These are phyloP conservation scores for Quercus phellos DNA, from an alignment of 331 rosid genomes.

Conservation along the genomic window DNA sequence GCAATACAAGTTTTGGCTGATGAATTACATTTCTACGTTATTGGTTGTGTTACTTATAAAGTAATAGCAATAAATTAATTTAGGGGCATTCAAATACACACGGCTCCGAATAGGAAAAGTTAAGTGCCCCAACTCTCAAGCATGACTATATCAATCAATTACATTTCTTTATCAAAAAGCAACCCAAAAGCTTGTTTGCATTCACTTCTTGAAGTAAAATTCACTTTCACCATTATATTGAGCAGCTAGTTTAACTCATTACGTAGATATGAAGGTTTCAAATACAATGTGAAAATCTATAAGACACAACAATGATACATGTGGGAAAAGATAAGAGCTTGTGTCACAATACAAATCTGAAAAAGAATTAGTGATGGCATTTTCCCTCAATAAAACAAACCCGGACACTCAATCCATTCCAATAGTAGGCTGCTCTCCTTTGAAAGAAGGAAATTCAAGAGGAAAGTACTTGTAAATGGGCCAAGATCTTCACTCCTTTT, in stretches of 20 bases:
- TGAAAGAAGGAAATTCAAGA: neutral
- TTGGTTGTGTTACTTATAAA: too few relatives aligned
- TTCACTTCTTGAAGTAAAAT: neutral
- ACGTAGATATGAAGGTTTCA: neutral
- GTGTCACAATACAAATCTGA: too few relatives aligned
- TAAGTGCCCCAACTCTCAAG: too few relatives aligned
- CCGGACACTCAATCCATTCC: neutral
- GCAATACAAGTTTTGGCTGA: too few relatives aligned
- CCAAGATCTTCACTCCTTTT: constrained; percentile 12
- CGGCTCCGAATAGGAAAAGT: too few relatives aligned
- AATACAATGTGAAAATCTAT: neutral
- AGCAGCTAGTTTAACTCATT: neutral
- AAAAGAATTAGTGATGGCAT: neutral
- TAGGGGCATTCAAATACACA: too few relatives aligned
- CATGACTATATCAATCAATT: too few relatives aligned
- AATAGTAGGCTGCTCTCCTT: neutral
- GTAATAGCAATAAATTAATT: too few relatives aligned
- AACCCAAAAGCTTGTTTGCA: too few relatives aligned
- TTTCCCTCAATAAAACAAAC: neutral
- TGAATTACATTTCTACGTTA: too few relatives aligned
- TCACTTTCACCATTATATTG: neutral
- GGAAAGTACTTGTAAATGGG: neutral
- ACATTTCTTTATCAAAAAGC: too few relatives aligned
- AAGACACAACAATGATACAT: neutral
- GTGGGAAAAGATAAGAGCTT: neutral